A percentile compares a stretch with the other conserved stretches of the same genome.
Evolutionary conservation across 2,329 filamentous ascomycete species (phyloP).

Genomic region (Sarocladium strictum): DNA sequence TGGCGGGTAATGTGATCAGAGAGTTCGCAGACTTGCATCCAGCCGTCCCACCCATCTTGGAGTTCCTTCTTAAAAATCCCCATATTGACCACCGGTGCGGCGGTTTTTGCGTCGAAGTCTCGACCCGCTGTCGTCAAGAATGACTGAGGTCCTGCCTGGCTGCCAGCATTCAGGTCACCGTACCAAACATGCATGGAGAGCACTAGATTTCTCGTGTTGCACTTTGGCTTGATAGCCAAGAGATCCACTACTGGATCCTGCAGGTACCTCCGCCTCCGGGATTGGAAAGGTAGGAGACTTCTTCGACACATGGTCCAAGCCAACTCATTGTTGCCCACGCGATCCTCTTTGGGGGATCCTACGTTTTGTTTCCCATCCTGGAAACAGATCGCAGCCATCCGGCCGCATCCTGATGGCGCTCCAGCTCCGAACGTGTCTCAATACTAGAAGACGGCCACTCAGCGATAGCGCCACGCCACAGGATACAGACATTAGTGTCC

Average conservation of each 20-base stretch:
- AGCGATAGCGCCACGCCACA: not conserved
- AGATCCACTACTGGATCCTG: not conserved
- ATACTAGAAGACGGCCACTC: not conserved
- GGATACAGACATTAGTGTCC: not conserved
- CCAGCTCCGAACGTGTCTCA: not conserved
- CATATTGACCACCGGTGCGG: no score
- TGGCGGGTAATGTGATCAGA: no score
- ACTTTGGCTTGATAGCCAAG: not conserved
- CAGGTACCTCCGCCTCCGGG: not conserved
- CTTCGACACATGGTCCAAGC: not conserved
- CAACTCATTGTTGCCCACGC: not conserved
- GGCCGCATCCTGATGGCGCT: not conserved
- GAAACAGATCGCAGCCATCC: not conserved
- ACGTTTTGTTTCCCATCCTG: not conserved
- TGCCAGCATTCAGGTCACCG: not conserved
- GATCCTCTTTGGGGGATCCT: not conserved
- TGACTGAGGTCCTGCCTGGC: no score
- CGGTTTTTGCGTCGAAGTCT: no score
- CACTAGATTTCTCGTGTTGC: not conserved
- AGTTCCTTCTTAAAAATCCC: no score
- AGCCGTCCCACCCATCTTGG: not conserved
- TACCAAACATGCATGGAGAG: not conserved
- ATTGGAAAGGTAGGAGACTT: no score
- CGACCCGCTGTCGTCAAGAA: no score
- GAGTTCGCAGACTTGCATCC: not conserved